Evolutionary conservation across 2,329 filamentous ascomycete genomes (phyloP), one percentile per base, ranked within the genome.

Genomic region (Microthyrium microscopicum): DNA sequence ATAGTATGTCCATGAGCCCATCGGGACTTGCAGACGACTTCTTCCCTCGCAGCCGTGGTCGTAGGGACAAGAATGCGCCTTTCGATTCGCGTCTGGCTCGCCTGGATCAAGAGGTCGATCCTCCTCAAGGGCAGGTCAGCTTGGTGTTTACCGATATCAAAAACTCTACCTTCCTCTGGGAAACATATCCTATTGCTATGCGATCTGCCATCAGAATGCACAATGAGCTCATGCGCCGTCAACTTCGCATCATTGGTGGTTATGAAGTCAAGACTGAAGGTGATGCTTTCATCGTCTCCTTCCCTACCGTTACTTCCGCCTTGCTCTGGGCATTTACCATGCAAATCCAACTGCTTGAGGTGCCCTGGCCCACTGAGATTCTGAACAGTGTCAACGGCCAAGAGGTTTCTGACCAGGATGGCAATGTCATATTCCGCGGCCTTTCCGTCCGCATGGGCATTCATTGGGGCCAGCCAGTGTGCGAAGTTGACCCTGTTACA

Each of bases 261-360:
- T 98, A 94, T 50, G 89, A 98, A 58, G 89, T 98, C 55, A 98
- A 98, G 66, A 98, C 89, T 13, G 89, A 98, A 81, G 89, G 89
- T 44, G 89, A 98, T 57, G 89, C 89, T 6, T 98, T 98, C 49
- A 95, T 98, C 85, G 89, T 98, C 20, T 92, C 87, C 7, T 98
- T 98, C 56, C 82, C 85, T 2, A 95, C 89, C 1, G 84, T 89
- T 3, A 95, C 89, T 1, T 89, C 85, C 6, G 89, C 89, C 4
- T 60, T 98, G 31, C 66, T 98, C 5, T 98, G 89, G 89, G 91
- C 79, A 46, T 98, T 98, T 57, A 82, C 84, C 16, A 85, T 94
- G 19, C 89, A 98, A 54, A 77, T 75, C 43, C 70, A 78, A 47
- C 70, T 98, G 4, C 69, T 98, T 2, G 81, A 93, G 42, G 81